phyloP scores from a whole-genome alignment of 2,329 filamentous ascomycete species.

The Zymoseptoria tritici region DNA sequence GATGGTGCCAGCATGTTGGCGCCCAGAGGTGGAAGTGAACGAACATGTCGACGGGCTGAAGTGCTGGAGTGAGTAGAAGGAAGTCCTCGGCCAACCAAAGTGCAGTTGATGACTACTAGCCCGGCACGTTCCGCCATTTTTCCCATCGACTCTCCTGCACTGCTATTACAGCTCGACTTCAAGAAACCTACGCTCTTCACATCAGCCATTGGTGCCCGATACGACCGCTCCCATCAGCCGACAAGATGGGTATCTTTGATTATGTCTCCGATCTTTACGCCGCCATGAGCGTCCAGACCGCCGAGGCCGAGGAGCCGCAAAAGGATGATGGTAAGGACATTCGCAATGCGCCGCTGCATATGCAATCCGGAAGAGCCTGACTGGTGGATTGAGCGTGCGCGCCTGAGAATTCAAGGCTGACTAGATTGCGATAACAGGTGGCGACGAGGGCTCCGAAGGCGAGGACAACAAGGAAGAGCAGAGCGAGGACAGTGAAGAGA shows the following conservation, averaged over 20 bases:
- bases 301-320: conserved; percentile 53
- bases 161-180: not conserved
- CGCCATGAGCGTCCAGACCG: conserved; percentile 56
- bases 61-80: too few relatives aligned
- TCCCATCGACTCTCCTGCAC: not conserved
- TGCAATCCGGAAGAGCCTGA: not conserved
- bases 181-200: conserved; percentile 8
- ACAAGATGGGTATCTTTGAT: conserved; percentile 55
- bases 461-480: conserved; percentile 34
- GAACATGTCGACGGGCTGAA: too few relatives aligned
- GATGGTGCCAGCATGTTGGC: too few relatives aligned
- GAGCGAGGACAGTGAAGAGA: conserved; percentile 33
- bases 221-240: conserved; percentile 16
- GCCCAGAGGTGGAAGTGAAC: too few relatives aligned
- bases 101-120: not conserved
- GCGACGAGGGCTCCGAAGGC: conserved; percentile 26
- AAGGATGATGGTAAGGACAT: conserved; percentile 35
- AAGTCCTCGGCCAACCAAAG: not conserved
- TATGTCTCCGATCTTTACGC: conserved; percentile 58
- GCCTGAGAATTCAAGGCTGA: conserved; percentile 21
- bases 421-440: conserved; percentile 13
- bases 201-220: conserved; percentile 17
- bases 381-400: not conserved
- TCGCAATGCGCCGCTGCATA: conserved; percentile 21
- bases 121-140: not conserved